These are phyloP conservation scores for Canavalia gladiata DNA, from an alignment of 306 rosid genomes.

Conservation along the genomic window DNA sequence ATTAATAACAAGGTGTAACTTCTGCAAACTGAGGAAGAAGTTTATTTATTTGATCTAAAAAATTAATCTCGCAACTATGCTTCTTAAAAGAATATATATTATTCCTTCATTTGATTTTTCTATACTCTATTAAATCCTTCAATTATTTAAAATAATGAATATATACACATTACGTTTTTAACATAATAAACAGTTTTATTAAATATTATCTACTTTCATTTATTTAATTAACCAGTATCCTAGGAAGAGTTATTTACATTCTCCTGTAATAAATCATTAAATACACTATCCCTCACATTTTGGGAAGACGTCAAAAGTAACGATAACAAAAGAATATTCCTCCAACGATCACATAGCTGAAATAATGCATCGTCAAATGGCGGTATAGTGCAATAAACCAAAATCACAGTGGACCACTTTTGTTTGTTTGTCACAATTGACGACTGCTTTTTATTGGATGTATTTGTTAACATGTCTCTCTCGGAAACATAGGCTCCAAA, in stretches of 20 bases:
- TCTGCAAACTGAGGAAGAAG: not conserved
- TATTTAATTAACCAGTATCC: not conserved
- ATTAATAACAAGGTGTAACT: not conserved
- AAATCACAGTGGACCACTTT: not conserved
- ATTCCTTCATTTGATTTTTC: not conserved
- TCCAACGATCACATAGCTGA: slow-evolving; percentile 36
- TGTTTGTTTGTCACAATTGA: not conserved
- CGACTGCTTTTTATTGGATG: slow-evolving; percentile 14
- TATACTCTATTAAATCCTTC: not conserved
- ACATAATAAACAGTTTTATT: not conserved
- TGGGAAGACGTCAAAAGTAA: slow-evolving; percentile 19
- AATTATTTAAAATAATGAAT: not conserved
- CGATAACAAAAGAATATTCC: slow-evolving; percentile 31
- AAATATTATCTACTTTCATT: no score
- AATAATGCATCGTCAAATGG: not conserved
- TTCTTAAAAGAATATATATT: not conserved
- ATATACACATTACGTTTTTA: not conserved
- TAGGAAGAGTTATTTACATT: not conserved
- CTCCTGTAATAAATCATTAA: not conserved
- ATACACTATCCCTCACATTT: not conserved
- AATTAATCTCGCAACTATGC: not conserved
- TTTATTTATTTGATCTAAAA: not conserved
- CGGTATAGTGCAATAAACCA: not conserved
- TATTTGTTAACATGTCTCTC: slow-evolving; percentile 20
- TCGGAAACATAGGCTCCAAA: slow-evolving; percentile 15